A percentile compares a stretch with the other conserved stretches of the same genome.
phyloP scores from a whole-genome alignment of 495 filamentous ascomycete species.

The Daldinia caldariorum region DNA sequence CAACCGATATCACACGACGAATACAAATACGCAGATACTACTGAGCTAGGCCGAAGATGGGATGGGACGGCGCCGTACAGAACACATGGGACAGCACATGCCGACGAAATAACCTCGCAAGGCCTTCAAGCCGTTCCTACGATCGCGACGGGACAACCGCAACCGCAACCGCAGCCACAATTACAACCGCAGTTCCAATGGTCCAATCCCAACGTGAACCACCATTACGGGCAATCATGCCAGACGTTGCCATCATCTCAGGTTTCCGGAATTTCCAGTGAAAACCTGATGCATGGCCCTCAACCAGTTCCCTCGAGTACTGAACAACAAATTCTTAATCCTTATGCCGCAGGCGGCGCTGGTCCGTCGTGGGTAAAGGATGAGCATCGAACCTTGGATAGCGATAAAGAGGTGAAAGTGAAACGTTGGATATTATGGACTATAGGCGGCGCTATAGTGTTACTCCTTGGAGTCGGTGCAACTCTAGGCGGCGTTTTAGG shows the following conservation, averaged over 20 bases:
- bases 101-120: slow-evolving; percentile 26
- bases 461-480: slow-evolving; percentile 15
- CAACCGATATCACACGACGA: slow-evolving; percentile 23
- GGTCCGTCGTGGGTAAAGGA: slow-evolving; percentile 21
- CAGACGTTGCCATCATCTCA: slow-evolving; percentile 28
- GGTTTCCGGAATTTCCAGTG: slow-evolving; percentile 15
- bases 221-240: slow-evolving; percentile 25
- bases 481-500: slow-evolving; percentile 24
- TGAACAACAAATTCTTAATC: slow-evolving; percentile 14
- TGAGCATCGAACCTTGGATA: background rate
- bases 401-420: slow-evolving; percentile 10
- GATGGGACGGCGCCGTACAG: slow-evolving; percentile 12
- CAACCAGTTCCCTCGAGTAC: slow-evolving; percentile 13
- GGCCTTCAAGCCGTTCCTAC: slow-evolving; percentile 20
- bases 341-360: slow-evolving; percentile 1
- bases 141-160: slow-evolving; percentile 7
- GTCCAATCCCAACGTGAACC: slow-evolving; percentile 6
- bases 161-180: slow-evolving; percentile 12
- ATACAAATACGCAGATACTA: slow-evolving; percentile 24
- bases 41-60: slow-evolving; percentile 1
- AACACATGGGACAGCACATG: slow-evolving; percentile 15
- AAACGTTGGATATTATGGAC: slow-evolving; percentile 30
- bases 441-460: slow-evolving; percentile 3
- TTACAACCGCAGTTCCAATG: slow-evolving; percentile 12
- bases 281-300: slow-evolving; percentile 12